Percentiles rank a stretch among this genome's conserved stretches.
These are phyloP conservation scores for Fusarium poae DNA, from an alignment of 2,329 filamentous ascomycete genomes.

Conservation along the genomic window DNA sequence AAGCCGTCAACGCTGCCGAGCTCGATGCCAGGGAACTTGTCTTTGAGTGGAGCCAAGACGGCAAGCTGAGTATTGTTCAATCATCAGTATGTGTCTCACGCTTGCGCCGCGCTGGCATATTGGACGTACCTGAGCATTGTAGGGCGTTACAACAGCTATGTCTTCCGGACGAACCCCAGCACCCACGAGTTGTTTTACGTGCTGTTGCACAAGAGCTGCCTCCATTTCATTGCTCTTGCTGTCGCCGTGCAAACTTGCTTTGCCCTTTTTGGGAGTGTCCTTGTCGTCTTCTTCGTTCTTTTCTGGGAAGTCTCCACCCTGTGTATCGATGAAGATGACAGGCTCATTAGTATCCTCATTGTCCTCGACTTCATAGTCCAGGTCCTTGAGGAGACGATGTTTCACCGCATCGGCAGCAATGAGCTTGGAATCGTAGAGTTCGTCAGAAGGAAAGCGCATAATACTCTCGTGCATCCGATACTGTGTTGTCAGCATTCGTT, in stretches of 20 bases:
- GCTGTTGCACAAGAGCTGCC: constrained; percentile 81
- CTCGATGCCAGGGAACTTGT: constrained; percentile 85
- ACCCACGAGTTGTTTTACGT: constrained; percentile 80
- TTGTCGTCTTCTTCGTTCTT: constrained; percentile 79
- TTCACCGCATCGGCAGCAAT: constrained; percentile 85
- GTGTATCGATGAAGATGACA: constrained; percentile 94
- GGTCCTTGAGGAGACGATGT: constrained; percentile 77
- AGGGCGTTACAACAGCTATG: constrained; percentile 94
- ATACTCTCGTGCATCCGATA: constrained; percentile 98
- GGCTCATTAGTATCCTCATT: constrained; percentile 91
- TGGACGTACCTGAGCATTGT: constrained; percentile 83
- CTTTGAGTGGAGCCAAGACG: constrained; percentile 83
- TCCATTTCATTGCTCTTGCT: constrained; percentile 96
- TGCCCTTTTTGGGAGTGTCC: constrained; percentile 59
- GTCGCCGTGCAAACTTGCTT: constrained; percentile 61
- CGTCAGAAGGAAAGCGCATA: constrained; percentile 92
- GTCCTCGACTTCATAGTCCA: constrained; percentile 81
- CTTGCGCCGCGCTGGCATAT: constrained; percentile 16
- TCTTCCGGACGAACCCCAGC: constrained; percentile 85
- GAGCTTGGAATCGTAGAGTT: constrained; percentile 86
- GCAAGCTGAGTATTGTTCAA: constrained; percentile 69
- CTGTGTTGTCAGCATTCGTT: constrained; percentile 95
- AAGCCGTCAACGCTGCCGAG: constrained; percentile 98
- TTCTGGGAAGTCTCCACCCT: constrained; percentile 92
- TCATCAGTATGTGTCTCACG: constrained; percentile 35